Evolutionary conservation across 495 filamentous ascomycete species (phyloP).

Genomic region (Aspergillus conjunctus): DNA sequence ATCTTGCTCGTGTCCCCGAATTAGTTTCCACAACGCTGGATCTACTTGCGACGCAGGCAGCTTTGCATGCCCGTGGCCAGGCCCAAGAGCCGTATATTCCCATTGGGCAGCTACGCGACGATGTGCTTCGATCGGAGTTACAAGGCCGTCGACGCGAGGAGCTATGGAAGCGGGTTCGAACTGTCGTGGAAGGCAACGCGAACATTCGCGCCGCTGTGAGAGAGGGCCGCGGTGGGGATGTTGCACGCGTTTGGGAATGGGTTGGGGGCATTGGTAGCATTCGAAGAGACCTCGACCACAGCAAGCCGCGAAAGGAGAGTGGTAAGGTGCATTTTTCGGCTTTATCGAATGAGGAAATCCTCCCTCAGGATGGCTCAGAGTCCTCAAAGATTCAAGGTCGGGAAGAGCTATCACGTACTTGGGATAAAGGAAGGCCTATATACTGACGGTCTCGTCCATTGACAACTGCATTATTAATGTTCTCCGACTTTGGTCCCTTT

Average conservation of each 20-base stretch:
- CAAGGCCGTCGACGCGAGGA: slow-evolving; percentile 68
- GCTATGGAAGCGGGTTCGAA: slow-evolving; percentile 78
- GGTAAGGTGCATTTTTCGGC: slow-evolving; percentile 42
- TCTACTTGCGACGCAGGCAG: slow-evolving; percentile 77
- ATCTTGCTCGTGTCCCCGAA: slow-evolving; percentile 70
- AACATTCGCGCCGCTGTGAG: slow-evolving; percentile 86
- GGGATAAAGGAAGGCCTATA: slow-evolving; percentile 66
- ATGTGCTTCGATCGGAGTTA: slow-evolving; percentile 83
- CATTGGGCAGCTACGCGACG: slow-evolving; percentile 86
- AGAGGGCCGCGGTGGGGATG: slow-evolving; percentile 81
- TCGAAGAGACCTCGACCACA: slow-evolving; percentile 37
- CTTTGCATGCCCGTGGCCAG: slow-evolving; percentile 67
- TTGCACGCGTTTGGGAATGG: slow-evolving; percentile 94
- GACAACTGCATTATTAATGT: not conserved
- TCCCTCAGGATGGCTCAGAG: slow-evolving; percentile 40
- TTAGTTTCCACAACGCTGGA: slow-evolving; percentile 82
- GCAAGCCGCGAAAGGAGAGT: slow-evolving; percentile 49
- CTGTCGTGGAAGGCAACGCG: slow-evolving; percentile 86
- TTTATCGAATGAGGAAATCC: slow-evolving; percentile 30
- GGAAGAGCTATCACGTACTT: slow-evolving; percentile 48
- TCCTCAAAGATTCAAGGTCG: slow-evolving; percentile 29
- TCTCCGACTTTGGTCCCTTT: not conserved
- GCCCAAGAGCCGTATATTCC: slow-evolving; percentile 74
- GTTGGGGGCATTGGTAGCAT: slow-evolving; percentile 67
- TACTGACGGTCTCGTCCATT: slow-evolving; percentile 46